phyloP scores from a whole-genome alignment of 805 yeast genomes.

The Priceomyces carsonii region DNA sequence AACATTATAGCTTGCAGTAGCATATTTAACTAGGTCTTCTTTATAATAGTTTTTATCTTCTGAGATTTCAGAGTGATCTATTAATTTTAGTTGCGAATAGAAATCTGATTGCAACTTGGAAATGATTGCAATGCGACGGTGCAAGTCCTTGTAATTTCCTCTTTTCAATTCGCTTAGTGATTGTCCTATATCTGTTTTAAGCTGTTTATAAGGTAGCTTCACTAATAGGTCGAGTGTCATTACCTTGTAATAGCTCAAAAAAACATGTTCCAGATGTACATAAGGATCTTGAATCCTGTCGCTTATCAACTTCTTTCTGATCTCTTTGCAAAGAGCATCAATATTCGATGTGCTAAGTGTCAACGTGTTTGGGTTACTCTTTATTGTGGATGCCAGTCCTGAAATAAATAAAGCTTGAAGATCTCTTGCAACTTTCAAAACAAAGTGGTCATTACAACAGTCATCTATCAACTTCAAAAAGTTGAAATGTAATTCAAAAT shows the following conservation, averaged over 20 bases:
- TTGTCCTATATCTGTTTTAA: not conserved
- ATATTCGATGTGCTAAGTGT: not conserved
- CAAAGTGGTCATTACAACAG: not conserved
- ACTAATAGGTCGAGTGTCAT: conserved; percentile 11
- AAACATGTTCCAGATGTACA: too few species aligned
- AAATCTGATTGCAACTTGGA: conserved; percentile 15
- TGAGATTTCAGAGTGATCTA: conserved; percentile 12
- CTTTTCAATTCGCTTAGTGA: conserved; percentile 5
- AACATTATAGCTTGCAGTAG: conserved; percentile 24
- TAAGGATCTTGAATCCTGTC: too few species aligned
- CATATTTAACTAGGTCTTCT: conserved; percentile 19
- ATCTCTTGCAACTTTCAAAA: not conserved
- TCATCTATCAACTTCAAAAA: conserved; percentile 11
- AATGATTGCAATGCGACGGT: conserved; percentile 10
- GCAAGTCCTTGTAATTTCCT: conserved; percentile 9
- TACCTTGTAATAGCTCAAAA: conserved; percentile 17
- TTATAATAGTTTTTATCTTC: conserved; percentile 11
- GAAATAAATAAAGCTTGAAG: not conserved
- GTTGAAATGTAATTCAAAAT: conserved; percentile 23
- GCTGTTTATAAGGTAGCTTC: conserved; percentile 1
- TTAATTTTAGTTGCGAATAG: conserved; percentile 20
- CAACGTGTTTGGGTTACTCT: not conserved
- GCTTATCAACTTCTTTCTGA: not conserved
- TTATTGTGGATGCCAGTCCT: not conserved
- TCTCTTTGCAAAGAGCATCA: conserved; percentile 1